Base-by-base conservation (phyloP, 139 green algal genomes). In the Haematococcus sp. region DNA sequence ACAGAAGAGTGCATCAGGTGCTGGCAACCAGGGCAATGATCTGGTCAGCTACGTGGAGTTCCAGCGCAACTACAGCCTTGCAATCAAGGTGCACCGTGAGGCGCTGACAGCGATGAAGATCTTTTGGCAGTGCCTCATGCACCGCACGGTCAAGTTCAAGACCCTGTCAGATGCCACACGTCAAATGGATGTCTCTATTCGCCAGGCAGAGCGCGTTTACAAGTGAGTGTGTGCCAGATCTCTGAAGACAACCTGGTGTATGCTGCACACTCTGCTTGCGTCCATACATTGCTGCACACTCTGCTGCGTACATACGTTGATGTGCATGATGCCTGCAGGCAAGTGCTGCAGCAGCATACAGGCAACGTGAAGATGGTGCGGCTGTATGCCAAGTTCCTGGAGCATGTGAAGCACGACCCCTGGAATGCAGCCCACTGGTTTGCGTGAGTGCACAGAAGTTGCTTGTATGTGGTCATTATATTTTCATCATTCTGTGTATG, bases 31-130 rank as follows among this genome's bases (percentile, higher is more conserved):
- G 22, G 51, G 31, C n/a, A 61, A 73, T 15, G 83, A 88, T 63
- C 71, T 88, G 44, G 80, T 88, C n/a, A 77, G 73, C 16, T 86
- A 86, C 59, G 78, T 87, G 28, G 82, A 83, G 71, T 83, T 87
- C 63, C 74, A 83, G 52, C 80, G 80, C 63, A 87, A 81, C 78
- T 77, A 82, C 68, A 73, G 67, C n/a, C 27, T 68, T n/a, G 60
- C 64, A 34, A 27, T 35, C 9, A n/a, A 59, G n/a, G 55, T 34
- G 17, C 79, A 85, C 75, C 60, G 61, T 30, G 79, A 74, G 3
- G 74, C 79, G 22, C 60, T 85, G 49, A 44, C 70, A 2, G 63
- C 79, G 23, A 85, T 44, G 16, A 71, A 66, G 25, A 58, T 58
- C 22, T 81, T 85, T 35, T 85, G 79, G 79, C 23, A 65, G 35